A percentile compares a stretch with the other conserved stretches of the same genome.
Conservation (phyloP, 768 basidiomycete genomes). For the Hirschioporus abietinus region DNA sequence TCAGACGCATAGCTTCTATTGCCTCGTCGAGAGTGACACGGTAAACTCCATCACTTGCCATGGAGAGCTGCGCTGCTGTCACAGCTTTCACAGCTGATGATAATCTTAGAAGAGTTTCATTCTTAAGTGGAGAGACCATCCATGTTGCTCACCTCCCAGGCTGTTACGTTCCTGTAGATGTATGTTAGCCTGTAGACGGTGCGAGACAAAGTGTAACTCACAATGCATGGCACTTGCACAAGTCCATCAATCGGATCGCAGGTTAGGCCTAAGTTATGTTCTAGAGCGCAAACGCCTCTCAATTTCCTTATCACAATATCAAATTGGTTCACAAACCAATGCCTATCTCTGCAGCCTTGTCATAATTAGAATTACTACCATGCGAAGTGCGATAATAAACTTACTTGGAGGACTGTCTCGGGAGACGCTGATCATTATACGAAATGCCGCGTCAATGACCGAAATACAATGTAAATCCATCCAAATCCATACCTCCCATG, state of each 20-base stretch:
- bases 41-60: constrained; percentile 86
- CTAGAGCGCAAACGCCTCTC: constrained; percentile 27
- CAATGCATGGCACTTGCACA: constrained; percentile 95
- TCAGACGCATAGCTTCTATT: constrained; percentile 91
- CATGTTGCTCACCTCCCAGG: constrained; percentile 55
- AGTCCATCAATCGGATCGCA: constrained; percentile 93
- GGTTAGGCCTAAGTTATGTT: constrained; percentile 84
- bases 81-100: constrained; percentile 80
- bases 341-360: constrained; percentile 80
- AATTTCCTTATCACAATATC: not conserved
- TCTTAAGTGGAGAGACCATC: not conserved
- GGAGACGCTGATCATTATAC: constrained; percentile 50
- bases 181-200: constrained; percentile 4
- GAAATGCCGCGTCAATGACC: constrained; percentile 2
- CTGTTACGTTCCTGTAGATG: constrained; percentile 69
- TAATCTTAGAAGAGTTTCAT: not conserved
- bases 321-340: constrained; percentile 50
- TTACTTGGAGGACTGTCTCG: constrained; percentile 73
- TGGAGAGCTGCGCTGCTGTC: constrained; percentile 90
- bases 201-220: constrained; percentile 35
- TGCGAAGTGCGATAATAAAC: constrained; percentile 11
- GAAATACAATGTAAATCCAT: constrained; percentile 7
- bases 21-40: constrained; percentile 90
- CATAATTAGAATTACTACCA: constrained; percentile 7
- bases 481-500: constrained; percentile 64